Evolutionary conservation across 495 filamentous ascomycete genomes (phyloP).

Genomic region (Tuber aestivum): DNA sequence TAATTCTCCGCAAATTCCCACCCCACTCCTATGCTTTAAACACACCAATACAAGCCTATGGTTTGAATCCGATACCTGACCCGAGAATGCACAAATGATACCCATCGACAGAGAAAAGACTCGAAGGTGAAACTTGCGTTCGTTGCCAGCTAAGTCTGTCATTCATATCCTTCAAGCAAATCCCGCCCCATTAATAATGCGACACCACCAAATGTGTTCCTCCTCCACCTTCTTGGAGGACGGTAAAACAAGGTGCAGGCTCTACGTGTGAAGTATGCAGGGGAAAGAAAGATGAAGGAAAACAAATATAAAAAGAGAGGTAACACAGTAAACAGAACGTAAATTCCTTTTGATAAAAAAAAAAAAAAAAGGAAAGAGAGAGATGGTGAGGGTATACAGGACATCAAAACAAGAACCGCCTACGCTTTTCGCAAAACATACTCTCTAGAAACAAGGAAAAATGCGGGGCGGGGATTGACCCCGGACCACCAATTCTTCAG

Average conservation of each 20-base stretch:
- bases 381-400: not conserved
- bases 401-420: constrained; percentile 5
- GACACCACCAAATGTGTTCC: constrained; percentile 5
- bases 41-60: not conserved
- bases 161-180: not conserved
- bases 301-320: constrained; percentile 6
- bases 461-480: not conserved
- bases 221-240: constrained; percentile 3
- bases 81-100: not conserved
- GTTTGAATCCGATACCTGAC: not conserved
- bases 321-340: constrained; percentile 18
- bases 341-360: not conserved
- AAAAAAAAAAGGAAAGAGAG: not conserved
- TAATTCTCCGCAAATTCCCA: not conserved
- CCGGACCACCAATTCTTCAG: not conserved
- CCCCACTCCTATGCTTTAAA: not conserved
- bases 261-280: constrained; percentile 5
- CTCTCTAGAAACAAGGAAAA: constrained; percentile 8
- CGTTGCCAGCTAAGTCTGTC: not conserved
- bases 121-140: not conserved
- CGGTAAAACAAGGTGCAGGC: not conserved
- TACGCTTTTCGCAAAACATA: constrained; percentile 12
- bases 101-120: not conserved
- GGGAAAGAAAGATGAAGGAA: not conserved
- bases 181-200: not conserved